A percentile compares a stretch with the other conserved stretches of the same genome.
phyloP scores from a whole-genome alignment of 2,329 filamentous ascomycete genomes.

The Juglanconis oblonga region DNA sequence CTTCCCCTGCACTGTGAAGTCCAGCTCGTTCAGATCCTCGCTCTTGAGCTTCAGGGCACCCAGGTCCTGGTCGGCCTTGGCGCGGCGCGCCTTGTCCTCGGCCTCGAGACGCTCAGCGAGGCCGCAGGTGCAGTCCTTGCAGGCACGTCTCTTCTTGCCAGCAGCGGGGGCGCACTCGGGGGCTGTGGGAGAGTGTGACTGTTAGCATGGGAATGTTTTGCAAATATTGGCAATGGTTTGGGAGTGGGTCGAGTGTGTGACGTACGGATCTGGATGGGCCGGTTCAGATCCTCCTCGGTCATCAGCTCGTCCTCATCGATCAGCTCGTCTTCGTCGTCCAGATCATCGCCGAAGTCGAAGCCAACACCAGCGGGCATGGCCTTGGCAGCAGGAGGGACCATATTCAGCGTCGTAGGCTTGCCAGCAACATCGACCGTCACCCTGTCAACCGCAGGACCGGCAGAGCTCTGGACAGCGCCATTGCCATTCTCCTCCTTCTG shows the following conservation, averaged over 20 bases:
- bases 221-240: not conserved
- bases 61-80: conserved; percentile 29
- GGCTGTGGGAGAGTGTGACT: conserved; percentile 44
- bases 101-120: conserved; percentile 80
- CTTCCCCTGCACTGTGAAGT: conserved; percentile 98
- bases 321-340: conserved; percentile 71
- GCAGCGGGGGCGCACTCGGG: conserved; percentile 83
- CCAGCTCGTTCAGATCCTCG: conserved; percentile 82
- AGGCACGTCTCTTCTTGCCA: conserved; percentile 86
- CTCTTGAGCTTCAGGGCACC: conserved; percentile 64
- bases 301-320: conserved; percentile 90
- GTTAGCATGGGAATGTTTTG: conserved; percentile 16
- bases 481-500: not conserved
- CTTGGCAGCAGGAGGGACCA: conserved; percentile 34
- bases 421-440: conserved; percentile 33
- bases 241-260: conserved; percentile 24
- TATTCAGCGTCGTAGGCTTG: conserved; percentile 33
- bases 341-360: conserved; percentile 59
- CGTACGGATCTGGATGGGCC: conserved; percentile 78
- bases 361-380: conserved; percentile 55
- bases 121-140: conserved; percentile 97
- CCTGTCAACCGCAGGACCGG: conserved; percentile 29
- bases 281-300: conserved; percentile 77
- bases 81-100: conserved; percentile 60
- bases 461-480: conserved; percentile 24